Base-by-base conservation (phyloP, 192 early-diverging fungal species). In the Backusella parvicylindrica region DNA sequence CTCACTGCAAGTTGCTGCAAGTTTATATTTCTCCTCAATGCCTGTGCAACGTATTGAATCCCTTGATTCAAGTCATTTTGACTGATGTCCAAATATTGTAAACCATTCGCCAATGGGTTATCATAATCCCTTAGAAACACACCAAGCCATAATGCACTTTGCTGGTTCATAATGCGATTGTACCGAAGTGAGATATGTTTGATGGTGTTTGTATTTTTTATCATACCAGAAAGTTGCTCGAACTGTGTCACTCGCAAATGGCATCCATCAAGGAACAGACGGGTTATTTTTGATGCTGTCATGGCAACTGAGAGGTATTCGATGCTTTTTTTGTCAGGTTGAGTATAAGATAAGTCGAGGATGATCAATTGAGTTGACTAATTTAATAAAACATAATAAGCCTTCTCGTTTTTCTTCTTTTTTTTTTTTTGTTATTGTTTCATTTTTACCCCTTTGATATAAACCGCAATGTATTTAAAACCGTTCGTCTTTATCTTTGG, bases 391-490 rank as follows among this genome's bases (percentile, higher is more conserved):
- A 56, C 50, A 47, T 5, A n/a, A n/a, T 47, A 47, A 18, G 4
- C 18, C 1, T 35, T 3, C 33, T 6, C 33, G 33, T 16, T 41
- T 15, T 16, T 13, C 13, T 3, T n/a, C 18, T 21, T 47, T 16
- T 41, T 15, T 16, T 13, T 41, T 3, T n/a, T n/a, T 21, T 47
- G 43, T 12, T 12, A 21, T 60, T 60, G 3, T 12, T 60, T 12
- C 1, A 28, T 60, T 70, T 72, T 71, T 83, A 83, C 88, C 74
- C 89, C 92, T 72, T 90, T 92, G 26, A 93, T 86, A 68, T 89
- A 91, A 2, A 92, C 86, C 0, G 93, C 84, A 67, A 93, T 77
- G 76, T 93, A 94, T 65, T 91, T 91, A 72, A 93, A 85, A 40
- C 94, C 94, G 43, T 86, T 85, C n/a, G 86, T 82, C n/a, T 86